Conservation (phyloP, 2,329 filamentous ascomycete species). For the Macroventuria anomochaeta region DNA sequence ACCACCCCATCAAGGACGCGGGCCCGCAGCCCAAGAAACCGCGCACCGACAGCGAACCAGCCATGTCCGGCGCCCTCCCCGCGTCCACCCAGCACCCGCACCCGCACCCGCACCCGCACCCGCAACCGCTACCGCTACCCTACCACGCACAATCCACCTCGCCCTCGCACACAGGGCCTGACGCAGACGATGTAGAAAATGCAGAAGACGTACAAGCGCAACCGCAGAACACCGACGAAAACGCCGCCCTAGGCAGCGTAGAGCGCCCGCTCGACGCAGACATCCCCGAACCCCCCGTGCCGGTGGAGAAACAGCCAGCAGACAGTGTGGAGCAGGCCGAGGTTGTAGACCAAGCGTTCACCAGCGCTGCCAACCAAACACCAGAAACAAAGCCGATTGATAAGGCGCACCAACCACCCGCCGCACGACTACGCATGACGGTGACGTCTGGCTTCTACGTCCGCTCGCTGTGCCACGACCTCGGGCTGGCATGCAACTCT, state of each 20-base stretch:
- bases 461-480: constrained; percentile 88
- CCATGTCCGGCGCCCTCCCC: constrained; percentile 44
- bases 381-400: constrained; percentile 1
- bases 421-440: constrained; percentile 84
- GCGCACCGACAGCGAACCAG: constrained; percentile 37
- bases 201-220: not conserved
- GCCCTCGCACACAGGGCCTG: not conserved
- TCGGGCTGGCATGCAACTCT: constrained; percentile 81
- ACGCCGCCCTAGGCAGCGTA: not conserved
- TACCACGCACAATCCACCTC: not conserved
- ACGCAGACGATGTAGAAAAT: no score
- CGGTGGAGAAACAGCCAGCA: constrained; percentile 12
- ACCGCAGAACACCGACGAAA: not conserved
- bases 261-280: constrained; percentile 3
- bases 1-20: constrained; percentile 12
- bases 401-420: constrained; percentile 59
- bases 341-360: not conserved
- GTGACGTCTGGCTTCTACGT: constrained; percentile 98
- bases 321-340: constrained; percentile 6
- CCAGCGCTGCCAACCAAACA: not conserved
- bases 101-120: not conserved
- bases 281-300: constrained; percentile 10
- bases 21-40: constrained; percentile 34
- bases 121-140: no score
- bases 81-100: not conserved